These are phyloP conservation scores for Pyracantha coccinea DNA, from an alignment of 331 rosid genomes.

Conservation along the genomic window DNA sequence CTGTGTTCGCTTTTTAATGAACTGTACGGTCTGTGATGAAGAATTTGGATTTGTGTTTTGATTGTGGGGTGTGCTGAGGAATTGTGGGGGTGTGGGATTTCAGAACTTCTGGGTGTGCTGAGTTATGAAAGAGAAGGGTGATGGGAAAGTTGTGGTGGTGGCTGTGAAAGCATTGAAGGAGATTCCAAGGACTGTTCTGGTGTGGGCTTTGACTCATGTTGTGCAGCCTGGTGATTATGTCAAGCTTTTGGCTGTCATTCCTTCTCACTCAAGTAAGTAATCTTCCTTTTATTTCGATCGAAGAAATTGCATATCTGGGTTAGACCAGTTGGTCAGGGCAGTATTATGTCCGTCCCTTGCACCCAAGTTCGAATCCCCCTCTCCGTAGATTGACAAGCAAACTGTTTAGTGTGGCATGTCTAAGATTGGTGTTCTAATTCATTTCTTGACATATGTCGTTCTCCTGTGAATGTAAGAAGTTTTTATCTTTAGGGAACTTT, in stretches of 20 bases:
- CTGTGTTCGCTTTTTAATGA: slow-evolving; percentile 12
- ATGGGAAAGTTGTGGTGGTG: slow-evolving; percentile 81
- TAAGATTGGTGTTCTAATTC: background rate
- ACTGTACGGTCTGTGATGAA: background rate
- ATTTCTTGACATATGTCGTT: background rate
- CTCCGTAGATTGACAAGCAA: too few species aligned
- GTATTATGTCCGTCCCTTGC: too few species aligned
- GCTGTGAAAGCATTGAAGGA: slow-evolving; percentile 82
- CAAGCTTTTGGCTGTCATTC: slow-evolving; percentile 72
- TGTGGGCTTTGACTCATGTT: slow-evolving; percentile 98
- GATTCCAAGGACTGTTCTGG: slow-evolving; percentile 63
- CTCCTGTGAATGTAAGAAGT: background rate
- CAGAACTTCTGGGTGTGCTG: slow-evolving; percentile 15
- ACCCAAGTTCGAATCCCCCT: too few species aligned
- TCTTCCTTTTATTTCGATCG: background rate
- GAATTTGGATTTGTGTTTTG: slow-evolving; percentile 20
- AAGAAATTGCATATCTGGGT: background rate
- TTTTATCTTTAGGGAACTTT: background rate
- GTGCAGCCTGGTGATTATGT: slow-evolving; percentile 91
- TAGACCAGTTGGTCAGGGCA: too few species aligned
- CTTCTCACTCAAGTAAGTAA: slow-evolving; percentile 54
- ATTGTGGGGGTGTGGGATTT: background rate
- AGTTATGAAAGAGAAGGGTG: slow-evolving; percentile 43
- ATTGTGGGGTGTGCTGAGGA: slow-evolving; percentile 10
- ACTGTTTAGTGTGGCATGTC: background rate